A percentile compares a stretch with the other conserved stretches of the same genome.
Evolutionary conservation across 306 rosid genomes (phyloP).

Genomic region (Geum urbanum): DNA sequence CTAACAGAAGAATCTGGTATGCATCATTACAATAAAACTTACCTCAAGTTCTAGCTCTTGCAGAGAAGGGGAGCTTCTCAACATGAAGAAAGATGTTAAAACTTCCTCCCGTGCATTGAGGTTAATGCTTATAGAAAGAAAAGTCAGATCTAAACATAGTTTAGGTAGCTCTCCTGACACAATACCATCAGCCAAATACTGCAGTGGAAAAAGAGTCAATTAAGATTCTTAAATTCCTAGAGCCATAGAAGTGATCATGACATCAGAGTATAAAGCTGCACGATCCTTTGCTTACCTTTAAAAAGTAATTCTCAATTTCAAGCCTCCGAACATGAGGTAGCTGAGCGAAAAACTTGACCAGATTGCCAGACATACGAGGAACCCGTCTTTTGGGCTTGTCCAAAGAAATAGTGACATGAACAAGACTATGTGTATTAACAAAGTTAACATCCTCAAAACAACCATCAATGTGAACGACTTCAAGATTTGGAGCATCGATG

Average conservation of each 20-base stretch:
- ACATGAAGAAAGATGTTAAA: conserved; percentile 44
- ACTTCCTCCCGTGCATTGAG: conserved; percentile 47
- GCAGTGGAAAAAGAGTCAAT: conserved; percentile 18
- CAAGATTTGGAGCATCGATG: conserved; percentile 51
- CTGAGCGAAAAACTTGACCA: conserved; percentile 44
- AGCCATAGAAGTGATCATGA: not conserved
- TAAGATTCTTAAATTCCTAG: not conserved
- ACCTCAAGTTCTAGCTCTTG: conserved; percentile 57
- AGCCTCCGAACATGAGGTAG: conserved; percentile 45
- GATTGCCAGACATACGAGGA: conserved; percentile 35
- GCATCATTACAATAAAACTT: conserved; percentile 22
- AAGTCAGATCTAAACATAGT: conserved; percentile 43
- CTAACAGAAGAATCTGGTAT: not conserved
- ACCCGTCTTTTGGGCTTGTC: conserved; percentile 25
- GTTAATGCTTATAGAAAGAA: conserved; percentile 50
- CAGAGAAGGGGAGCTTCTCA: conserved; percentile 54
- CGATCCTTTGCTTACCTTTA: conserved; percentile 37
- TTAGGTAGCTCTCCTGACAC: conserved; percentile 40
- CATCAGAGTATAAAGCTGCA: not conserved
- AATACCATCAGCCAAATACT: conserved; percentile 50
- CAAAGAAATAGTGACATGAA: conserved; percentile 51
- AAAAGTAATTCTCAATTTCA: conserved; percentile 48
- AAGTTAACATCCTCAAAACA: conserved; percentile 44
- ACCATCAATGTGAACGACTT: conserved; percentile 55
- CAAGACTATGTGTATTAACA: conserved; percentile 41